Conservation (phyloP, 148 eudicot genomes). For the Tetragonia tetragonoides region DNA sequence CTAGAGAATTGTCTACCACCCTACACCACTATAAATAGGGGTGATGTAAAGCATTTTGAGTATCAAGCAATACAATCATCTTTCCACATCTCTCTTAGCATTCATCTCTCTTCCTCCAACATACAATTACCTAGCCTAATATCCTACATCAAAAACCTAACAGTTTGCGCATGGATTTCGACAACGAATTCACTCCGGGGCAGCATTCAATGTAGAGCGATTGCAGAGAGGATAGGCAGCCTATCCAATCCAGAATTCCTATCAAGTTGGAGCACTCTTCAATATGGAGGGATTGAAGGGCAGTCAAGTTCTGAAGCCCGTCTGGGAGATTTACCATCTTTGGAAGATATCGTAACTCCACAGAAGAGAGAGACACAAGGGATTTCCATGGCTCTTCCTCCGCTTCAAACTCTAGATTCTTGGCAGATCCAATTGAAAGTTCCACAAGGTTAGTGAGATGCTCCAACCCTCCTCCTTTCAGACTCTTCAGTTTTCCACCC, state of each 20-base stretch:
- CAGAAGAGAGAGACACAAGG: background rate
- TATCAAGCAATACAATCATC: too few species aligned
- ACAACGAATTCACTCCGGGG: background rate
- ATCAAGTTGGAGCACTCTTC: background rate
- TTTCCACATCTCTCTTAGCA: too few species aligned
- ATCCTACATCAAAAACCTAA: too few species aligned
- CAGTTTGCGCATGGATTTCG: background rate
- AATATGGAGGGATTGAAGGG: background rate
- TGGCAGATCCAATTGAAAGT: background rate
- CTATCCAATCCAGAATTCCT: constrained; percentile 1
- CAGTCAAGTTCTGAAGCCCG: constrained; percentile 9
- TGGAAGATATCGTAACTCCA: background rate
- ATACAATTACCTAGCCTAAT: too few species aligned
- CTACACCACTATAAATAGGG: too few species aligned
- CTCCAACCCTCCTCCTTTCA: background rate
- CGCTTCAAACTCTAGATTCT: background rate
- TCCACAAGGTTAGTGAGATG: background rate
- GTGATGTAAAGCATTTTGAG: too few species aligned
- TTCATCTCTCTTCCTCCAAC: too few species aligned
- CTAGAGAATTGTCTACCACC: too few species aligned
- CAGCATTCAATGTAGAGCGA: background rate
- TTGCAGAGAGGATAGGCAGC: background rate
- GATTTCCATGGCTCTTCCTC: background rate
- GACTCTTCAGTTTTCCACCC: background rate
- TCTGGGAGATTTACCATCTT: background rate